Base-by-base conservation (phyloP, 306 rosid genomes). In the Sesbania bispinosa region DNA sequence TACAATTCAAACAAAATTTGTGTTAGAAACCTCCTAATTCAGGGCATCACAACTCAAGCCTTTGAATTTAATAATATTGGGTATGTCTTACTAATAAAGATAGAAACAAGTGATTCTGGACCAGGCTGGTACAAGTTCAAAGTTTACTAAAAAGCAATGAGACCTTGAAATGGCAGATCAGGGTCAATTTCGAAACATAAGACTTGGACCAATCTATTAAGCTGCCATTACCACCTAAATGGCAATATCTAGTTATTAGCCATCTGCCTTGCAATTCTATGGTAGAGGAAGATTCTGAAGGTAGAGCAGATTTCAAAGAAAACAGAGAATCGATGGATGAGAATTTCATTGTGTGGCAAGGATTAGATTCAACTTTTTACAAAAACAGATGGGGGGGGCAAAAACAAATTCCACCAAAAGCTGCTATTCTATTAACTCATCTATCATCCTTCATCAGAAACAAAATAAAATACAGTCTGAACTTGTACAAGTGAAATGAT, bases 41-140 rank as follows among this genome's bases (percentile, higher is more conserved):
- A n/a, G n/a, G n/a, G n/a, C n/a, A n/a, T n/a, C n/a, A n/a, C 41
- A 23, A 42, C 43, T 69, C 30, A 69, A 74, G 62, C 24, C 13
- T 14, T 33, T 26, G 27, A 16, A 16, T 4, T 60, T 50, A 45
- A 41, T 29, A 11, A 51, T 60, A 30, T 42, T 32, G 41, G 36
- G 29, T 20, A 47, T n/a, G 58, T 10, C 39, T 21, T 24, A 68
- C 59, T 59, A 36, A 68, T 47, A 21, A 19, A 67, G 45, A 35
- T 47, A 69, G 58, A 51, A 61, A 19, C 48, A 4, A 79, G 39
- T 5, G 26, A 27, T 29, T 59, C 36, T 43, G 52, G 48, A 67
- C 27, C 52, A 68, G 62, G 64, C 29, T 4, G 57, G 54, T 53
- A 67, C 47, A 67, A 11, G 58, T 41, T 62, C 72, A 39, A 58